These are phyloP conservation scores for Alopecurus myosuroides DNA, from an alignment of 176 grass and related monocot genomes.

Conservation along the genomic window DNA sequence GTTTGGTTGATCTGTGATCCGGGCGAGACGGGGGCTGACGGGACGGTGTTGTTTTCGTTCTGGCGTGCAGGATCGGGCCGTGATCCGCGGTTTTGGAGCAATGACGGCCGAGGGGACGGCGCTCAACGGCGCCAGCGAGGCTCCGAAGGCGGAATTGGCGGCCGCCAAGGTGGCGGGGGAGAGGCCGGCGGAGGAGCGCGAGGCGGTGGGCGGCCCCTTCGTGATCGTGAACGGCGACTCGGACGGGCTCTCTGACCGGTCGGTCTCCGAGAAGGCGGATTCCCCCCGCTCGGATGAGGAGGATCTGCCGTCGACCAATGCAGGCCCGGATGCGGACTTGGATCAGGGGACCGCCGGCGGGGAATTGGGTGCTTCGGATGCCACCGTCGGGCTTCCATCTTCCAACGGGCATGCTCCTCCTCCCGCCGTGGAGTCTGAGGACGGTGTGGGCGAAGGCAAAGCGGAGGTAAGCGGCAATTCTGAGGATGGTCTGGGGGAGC, in stretches of 20 bases:
- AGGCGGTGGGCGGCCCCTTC: conserved; percentile 35
- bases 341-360: not conserved
- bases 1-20: conserved; percentile 19
- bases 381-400: not conserved
- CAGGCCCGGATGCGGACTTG: not conserved
- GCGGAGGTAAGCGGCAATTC: not conserved
- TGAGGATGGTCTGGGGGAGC: not conserved
- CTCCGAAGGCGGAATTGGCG: conserved; percentile 33
- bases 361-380: not conserved
- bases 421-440: not conserved
- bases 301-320: conserved; percentile 23
- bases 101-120: conserved; percentile 55
- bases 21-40: not conserved
- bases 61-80: conserved; percentile 38
- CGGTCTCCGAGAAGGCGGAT: conserved; percentile 30
- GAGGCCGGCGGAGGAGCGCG: conserved; percentile 30
- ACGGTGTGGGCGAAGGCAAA: not conserved
- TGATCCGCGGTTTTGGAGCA: conserved; percentile 27
- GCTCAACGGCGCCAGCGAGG: conserved; percentile 25
- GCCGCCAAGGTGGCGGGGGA: conserved; percentile 19
- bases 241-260: conserved; percentile 19
- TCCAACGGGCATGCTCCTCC: not conserved
- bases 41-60: not conserved
- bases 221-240: conserved; percentile 51
- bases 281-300: conserved; percentile 14